phyloP scores from a whole-genome alignment of 805 yeast genomes.

The Candida endomychidarum region DNA sequence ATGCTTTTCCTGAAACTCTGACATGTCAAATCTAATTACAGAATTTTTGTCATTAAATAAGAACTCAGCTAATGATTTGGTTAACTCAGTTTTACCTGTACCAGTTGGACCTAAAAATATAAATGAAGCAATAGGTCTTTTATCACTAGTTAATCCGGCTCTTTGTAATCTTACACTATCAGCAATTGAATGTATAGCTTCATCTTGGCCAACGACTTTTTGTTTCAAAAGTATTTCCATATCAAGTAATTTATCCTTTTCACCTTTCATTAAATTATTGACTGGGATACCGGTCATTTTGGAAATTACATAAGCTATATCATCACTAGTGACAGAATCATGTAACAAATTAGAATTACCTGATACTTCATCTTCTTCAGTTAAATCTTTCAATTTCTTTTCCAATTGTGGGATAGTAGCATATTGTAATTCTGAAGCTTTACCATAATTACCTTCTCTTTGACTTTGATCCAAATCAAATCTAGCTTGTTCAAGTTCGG shows the following conservation, averaged over 20 bases:
- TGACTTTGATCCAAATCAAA: constrained; percentile 80
- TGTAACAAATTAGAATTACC: constrained; percentile 53
- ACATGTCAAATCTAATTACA: constrained; percentile 93
- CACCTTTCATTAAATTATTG: constrained; percentile 87
- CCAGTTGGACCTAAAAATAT: constrained; percentile 98
- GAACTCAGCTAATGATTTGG: constrained; percentile 89
- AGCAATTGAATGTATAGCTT: constrained; percentile 84
- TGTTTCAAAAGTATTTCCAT: constrained; percentile 80
- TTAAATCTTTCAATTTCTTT: constrained; percentile 49
- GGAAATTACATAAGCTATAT: constrained; percentile 87
- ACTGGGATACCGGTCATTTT: constrained; percentile 97
- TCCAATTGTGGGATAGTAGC: constrained; percentile 82
- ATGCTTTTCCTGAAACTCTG: constrained; percentile 95
- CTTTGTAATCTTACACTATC: constrained; percentile 95
- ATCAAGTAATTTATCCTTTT: constrained; percentile 81
- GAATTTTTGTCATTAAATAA: constrained; percentile 85
- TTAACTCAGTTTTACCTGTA: constrained; percentile 95
- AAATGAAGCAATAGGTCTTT: constrained; percentile 94
- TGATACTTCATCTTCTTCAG: constrained; percentile 32
- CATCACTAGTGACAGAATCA: constrained; percentile 92
- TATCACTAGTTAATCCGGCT: constrained; percentile 93
- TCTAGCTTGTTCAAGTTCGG: constrained; percentile 79
- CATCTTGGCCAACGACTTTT: constrained; percentile 93
- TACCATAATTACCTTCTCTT: constrained; percentile 81
- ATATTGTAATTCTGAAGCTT: constrained; percentile 88